Evolutionary conservation across 768 basidiomycete genomes (phyloP).

Genomic region (Neoboletus subvelutipes): DNA sequence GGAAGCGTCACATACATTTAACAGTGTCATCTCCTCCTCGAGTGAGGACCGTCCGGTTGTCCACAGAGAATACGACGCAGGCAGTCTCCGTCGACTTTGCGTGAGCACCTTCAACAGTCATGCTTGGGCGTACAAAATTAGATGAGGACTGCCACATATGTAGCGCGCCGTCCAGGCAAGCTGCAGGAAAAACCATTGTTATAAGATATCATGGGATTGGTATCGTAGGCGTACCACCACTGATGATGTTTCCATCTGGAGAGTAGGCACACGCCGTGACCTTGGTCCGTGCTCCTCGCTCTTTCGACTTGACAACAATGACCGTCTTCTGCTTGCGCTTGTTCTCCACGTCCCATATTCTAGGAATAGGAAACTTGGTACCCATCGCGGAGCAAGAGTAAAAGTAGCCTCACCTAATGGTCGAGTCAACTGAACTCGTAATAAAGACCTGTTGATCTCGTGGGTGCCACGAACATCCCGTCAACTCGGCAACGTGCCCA

Average conservation of each 20-base stretch:
- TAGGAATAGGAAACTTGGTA: slow-evolving; percentile 39
- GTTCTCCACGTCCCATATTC: slow-evolving; percentile 94
- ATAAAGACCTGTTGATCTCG: slow-evolving; percentile 82
- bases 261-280: slow-evolving; percentile 87
- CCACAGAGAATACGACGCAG: slow-evolving; percentile 84
- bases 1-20: slow-evolving; percentile 67
- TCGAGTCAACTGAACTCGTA: slow-evolving; percentile 93
- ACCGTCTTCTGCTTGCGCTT: slow-evolving; percentile 93
- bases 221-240: slow-evolving; percentile 63
- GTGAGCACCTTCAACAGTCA: slow-evolving; percentile 86
- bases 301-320: slow-evolving; percentile 96
- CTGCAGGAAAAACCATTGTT: slow-evolving; percentile 40
- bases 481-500: slow-evolving; percentile 92
- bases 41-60: slow-evolving; percentile 81
- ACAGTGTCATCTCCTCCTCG: slow-evolving; percentile 95
- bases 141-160: slow-evolving; percentile 92
- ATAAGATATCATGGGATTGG: not conserved
- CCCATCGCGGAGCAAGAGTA: not conserved
- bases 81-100: slow-evolving; percentile 83
- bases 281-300: slow-evolving; percentile 90
- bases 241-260: slow-evolving; percentile 84
- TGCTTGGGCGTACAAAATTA: slow-evolving; percentile 90
- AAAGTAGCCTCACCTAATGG: slow-evolving; percentile 67
- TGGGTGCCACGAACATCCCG: slow-evolving; percentile 92
- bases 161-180: slow-evolving; percentile 86